Percentiles rank a stretch among this genome's conserved stretches.
Conservation (phyloP, 495 filamentous ascomycete species). For the Aspergillus egyptiacus region DNA sequence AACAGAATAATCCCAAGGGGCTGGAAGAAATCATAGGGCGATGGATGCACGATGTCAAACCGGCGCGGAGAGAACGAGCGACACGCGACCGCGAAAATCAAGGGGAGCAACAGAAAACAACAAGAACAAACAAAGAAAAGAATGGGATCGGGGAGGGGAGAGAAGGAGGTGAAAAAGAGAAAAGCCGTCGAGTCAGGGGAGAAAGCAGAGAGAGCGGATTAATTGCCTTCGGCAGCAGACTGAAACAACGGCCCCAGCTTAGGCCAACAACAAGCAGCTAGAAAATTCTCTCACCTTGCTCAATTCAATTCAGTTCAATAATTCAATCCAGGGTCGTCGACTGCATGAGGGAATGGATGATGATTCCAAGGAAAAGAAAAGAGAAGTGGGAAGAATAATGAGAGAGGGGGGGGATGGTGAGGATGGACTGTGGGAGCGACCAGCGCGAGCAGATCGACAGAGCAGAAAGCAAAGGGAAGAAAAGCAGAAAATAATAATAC, state of each 20-base stretch:
- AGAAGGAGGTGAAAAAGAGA: neutral
- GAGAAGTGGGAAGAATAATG: neutral
- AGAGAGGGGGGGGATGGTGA: neutral
- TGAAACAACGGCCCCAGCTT: slow-evolving; percentile 9
- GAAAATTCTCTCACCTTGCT: slow-evolving; percentile 3
- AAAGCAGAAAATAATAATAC: neutral
- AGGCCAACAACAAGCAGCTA: neutral
- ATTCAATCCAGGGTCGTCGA: neutral
- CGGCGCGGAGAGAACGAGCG: slow-evolving; percentile 13
- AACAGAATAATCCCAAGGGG: slow-evolving; percentile 19
- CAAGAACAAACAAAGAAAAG: slow-evolving; percentile 5
- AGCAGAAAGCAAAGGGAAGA: neutral
- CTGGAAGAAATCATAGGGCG: slow-evolving; percentile 7
- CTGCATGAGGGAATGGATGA: neutral
- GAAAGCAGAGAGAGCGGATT: neutral
- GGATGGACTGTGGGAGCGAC: slow-evolving; percentile 1
- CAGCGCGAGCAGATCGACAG: neutral
- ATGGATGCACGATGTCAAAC: slow-evolving; percentile 23
- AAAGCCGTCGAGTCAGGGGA: neutral
- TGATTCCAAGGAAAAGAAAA: neutral
- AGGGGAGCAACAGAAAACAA: neutral
- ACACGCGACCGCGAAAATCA: slow-evolving; percentile 1
- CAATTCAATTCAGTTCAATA: too few relatives aligned
- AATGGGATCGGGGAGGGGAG: slow-evolving; percentile 16
- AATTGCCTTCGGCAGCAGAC: neutral